Evolutionary conservation across 2,329 filamentous ascomycete species (phyloP), one percentile per base, ranked within the genome.

Genomic region (Fusarium sp.): DNA sequence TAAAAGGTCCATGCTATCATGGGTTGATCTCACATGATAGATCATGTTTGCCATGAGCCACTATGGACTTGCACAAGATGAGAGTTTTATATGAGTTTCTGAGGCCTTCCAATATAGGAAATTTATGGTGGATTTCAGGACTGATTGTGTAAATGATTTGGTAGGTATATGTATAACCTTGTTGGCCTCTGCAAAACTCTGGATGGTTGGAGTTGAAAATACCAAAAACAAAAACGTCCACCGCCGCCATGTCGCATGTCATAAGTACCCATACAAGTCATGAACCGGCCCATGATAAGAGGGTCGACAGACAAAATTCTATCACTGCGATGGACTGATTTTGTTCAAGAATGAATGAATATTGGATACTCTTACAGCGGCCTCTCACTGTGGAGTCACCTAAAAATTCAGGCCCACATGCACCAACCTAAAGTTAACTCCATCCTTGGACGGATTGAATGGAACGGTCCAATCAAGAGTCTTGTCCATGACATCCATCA

Each of bases 1-100:
- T 38, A 12, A n/a, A 38, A 38, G 10, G 34, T 38, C 34, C 34
- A 38, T 56, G 52, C 51, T 48, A 55, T 69, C 32, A 48, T 52
- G 47, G 43, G 62, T 73, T 72, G 45, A 44, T 69, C 68, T 68
- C 72, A 74, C 72, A 74, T 74, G 72, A 74, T 72, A 62, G 62
- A 25, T 58, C 61, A 70, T 73, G 64, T 58, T 67, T 65, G 40
- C 70, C 34, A n/a, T 52, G 63, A 43, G 51, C 65, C 53, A 69
- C 69, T 61, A 71, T 69, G 49, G 58, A 60, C 55, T 57, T 49
- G 34, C 38, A 27, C 47, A 65, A 27, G 25, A 22, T 30, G 34
- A 16, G 44, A n/a, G n/a, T 34, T 40, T 32, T 44, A 40, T 25
- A 41, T 16, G 24, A 30, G 38, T 32, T 32, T n/a, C 43, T 25